Evolutionary conservation across 2,329 filamentous ascomycete genomes (phyloP), one percentile per base, ranked within the genome.

Genomic region (Elsinoe australis): DNA sequence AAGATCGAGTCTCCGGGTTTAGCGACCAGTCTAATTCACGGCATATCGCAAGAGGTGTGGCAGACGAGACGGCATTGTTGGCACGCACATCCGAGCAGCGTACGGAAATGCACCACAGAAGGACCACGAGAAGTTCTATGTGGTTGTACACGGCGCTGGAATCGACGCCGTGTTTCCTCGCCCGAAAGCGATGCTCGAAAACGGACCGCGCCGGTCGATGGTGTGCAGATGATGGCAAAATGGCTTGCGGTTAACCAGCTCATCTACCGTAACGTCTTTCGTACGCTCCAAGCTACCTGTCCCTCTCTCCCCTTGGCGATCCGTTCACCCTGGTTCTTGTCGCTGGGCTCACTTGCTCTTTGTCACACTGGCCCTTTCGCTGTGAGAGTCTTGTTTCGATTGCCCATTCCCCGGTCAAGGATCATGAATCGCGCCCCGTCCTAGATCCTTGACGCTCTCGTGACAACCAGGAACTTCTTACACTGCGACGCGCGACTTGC

Each of bases 291-390:
- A 44, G 39, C 39, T n/a, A n/a, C n/a, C n/a, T n/a, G n/a, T n/a
- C n/a, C n/a, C n/a, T n/a, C n/a, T 12, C 32, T 24, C 17, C 28
- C 14, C 39, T 44, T 44, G 39, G 39, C 39, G 28, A 44, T 41
- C 39, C 39, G 31, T 44, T 26, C 29, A 32, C 28, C 39, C 39
- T 44, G 39, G 26, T 32, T 26, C 19, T 44, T 14, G 22, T 24
- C 12, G 24, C 39, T 44, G 18, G 9, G 14, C 28, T 29, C 39
- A 15, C 26, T 44, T 32, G 39, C 15, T 44, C 26, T 24, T 31
- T 24, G 39, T 31, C 28, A 41, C 36, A n/a, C n/a, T n/a, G n/a
- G n/a, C 33, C 19, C 17, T 24, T 22, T 41, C 36, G 36, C 36
- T 12, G 12, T n/a, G n/a, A n/a, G n/a, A n/a, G 14, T 15, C 39